Base-by-base conservation (phyloP, 768 basidiomycete species). In the Rhodosporidiobolus sp. region DNA sequence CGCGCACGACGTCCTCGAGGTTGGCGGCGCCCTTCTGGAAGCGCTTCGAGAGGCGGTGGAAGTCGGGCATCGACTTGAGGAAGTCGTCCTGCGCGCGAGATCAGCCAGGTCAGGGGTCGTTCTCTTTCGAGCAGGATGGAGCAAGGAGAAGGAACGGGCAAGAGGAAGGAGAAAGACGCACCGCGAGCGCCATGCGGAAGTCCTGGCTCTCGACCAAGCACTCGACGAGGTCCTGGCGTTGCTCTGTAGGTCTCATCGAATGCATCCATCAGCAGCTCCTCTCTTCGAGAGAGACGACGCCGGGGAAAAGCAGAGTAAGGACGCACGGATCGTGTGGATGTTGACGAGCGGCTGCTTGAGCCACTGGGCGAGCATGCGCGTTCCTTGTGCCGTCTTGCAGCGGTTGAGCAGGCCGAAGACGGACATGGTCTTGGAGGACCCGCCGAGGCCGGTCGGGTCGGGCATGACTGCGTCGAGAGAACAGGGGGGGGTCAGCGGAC, bases 301-400 rank as follows among this genome's bases (percentile, higher is more conserved):
- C 30, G 63, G 16, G 28, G 5, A 3, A 34, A 43, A 20, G 22
- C 22, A 8, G 28, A 26, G 38, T 30, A 38, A 35, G 9, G 48
- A 84, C 91, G 73, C 68, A 91, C 93, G 84, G 72, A 98, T 98
- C 79, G 94, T 91, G 75, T 98, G 94, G 49, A 92, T 81, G 80
- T 96, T 97, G 43, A 97, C 87, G 35, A 98, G 83, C 10, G 96
- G 96, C 80, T 98, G 96, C 79, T 96, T 97, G 53, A 99, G 83
- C 95, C 95, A 98, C 59, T 88, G 88, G 0, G 88, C 90, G 6
- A 99, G 84, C 52, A 96, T 80, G 66, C 96, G 84, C 22, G 90
- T 88, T 0, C 96, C 96, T 79, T 99, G 96, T 0, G 91, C 88
- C 0, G 96, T 98, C 82, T 96, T 96, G 84, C 95, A 96, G 77